Conservation (phyloP, 169 alveolate genomes). For the Plasmodium berghei region DNA sequence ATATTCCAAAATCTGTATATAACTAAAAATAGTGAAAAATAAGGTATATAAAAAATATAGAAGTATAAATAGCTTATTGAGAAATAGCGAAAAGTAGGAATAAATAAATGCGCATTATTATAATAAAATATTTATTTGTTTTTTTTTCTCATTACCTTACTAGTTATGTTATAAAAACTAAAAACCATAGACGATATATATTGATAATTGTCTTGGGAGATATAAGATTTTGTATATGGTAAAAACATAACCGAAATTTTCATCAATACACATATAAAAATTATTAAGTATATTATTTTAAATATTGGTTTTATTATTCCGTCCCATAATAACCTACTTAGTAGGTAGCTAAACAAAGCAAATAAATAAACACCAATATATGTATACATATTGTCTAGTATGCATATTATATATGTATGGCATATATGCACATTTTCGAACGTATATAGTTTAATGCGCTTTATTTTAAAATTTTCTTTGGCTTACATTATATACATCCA, state of each 20-base stretch:
- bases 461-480: background rate
- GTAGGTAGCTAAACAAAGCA: conserved; percentile 55
- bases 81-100: background rate
- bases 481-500: conserved; percentile 71
- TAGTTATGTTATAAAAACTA: conserved; percentile 38
- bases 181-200: conserved; percentile 31
- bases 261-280: conserved; percentile 36
- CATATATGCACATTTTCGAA: background rate
- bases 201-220: conserved; percentile 55
- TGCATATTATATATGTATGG: background rate
- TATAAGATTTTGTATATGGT: conserved; percentile 68
- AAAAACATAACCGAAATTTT: conserved; percentile 41
- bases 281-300: conserved; percentile 62
- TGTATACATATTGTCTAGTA: background rate
- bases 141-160: conserved; percentile 31
- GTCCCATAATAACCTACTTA: conserved; percentile 46
- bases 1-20: conserved; percentile 12
- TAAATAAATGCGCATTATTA: background rate
- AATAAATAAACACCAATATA: background rate
- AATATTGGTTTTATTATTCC: conserved; percentile 60
- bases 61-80: background rate
- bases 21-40: conserved; percentile 14
- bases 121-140: background rate
- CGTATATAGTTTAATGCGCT: background rate
- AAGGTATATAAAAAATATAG: background rate